Base-by-base conservation (phyloP, 805 yeast genomes). In the Babjeviella inositovora region DNA sequence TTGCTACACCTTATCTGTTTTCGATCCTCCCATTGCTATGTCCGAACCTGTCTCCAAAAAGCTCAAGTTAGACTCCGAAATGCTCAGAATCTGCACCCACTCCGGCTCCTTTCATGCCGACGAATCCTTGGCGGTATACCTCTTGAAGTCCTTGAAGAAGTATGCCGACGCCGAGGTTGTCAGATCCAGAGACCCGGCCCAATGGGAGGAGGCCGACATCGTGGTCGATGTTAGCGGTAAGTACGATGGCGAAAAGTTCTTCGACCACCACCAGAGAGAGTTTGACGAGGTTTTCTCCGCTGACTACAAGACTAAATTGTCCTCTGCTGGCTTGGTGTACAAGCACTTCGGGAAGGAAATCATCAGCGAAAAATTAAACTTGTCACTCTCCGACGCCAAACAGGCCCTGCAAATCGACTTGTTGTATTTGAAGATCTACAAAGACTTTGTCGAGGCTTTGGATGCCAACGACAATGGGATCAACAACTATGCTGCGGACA, bases 381-480 rank as follows among this genome's bases (percentile, higher is more conserved):
- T 50, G 27, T n/a, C n/a, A n/a, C n/a, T 50, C 3, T 52, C 53
- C 9, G 33, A 39, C 7, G 37, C 43, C 6, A 37, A 39, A 21
- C 41, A 52, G 17, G 38, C 40, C 3, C 35, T 50, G 4, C 57
- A 62, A n/a, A 49, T 80, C 18, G 76, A 74, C 11, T 47, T 71
- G 15, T 53, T 90, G 21, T 82, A 74, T 45, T 57, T 59, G 18
- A 79, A 77, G 45, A 57, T 87, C n/a, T 90, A 90, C 54, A 63
- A 66, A 28, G 87, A 76, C 32, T 82, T 90, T 38, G 57, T 90
- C 28, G 97, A 90, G 50, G 72, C 94, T 7, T 60, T 90, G 16
- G 98, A 85, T 50, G 98, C 96, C 27, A 81, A 85, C 41, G 98
- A 90, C 47, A 90, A 90, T 41, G 98, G 98, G 39, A 67, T 87